These are phyloP conservation scores for Termitomyces sp. DNA, from an alignment of 768 basidiomycete genomes.

Conservation along the genomic window DNA sequence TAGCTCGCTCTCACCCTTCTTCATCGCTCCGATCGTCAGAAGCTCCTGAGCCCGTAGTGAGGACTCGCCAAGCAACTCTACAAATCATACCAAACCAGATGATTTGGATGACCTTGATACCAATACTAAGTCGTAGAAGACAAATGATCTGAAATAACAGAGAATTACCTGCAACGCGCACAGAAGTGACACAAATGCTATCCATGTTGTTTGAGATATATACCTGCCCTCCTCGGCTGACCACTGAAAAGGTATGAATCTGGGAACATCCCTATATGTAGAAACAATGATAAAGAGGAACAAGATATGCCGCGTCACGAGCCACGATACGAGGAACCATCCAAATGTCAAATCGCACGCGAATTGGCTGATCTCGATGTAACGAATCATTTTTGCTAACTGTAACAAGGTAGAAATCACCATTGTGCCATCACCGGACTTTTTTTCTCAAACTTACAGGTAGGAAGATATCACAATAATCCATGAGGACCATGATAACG, in stretches of 20 bases:
- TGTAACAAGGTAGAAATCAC: conserved; percentile 23
- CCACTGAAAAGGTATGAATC: conserved; percentile 51
- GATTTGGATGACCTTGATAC: conserved; percentile 56
- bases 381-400: conserved; percentile 93
- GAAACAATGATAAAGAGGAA: conserved; percentile 71
- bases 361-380: conserved; percentile 57
- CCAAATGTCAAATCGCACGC: conserved; percentile 74
- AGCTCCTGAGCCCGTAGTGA: conserved; percentile 65
- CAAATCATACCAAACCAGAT: conserved; percentile 88
- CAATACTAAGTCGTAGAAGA: conserved; percentile 7
- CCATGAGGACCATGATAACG: conserved; percentile 89
- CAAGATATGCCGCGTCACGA: conserved; percentile 82
- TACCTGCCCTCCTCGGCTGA: conserved; percentile 51
- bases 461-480: conserved; percentile 87
- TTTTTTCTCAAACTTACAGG: conserved; percentile 52
- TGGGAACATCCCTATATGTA: conserved; percentile 43
- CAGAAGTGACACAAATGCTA: conserved; percentile 50
- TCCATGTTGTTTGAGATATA: conserved; percentile 38
- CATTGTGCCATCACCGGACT: not conserved
- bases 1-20: conserved; percentile 47
- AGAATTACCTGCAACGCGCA: conserved; percentile 53
- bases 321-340: conserved; percentile 84
- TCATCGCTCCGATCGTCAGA: conserved; percentile 86
- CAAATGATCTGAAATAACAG: not conserved
- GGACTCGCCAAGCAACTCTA: conserved; percentile 74